A percentile compares a stretch with the other conserved stretches of the same genome.
Evolutionary conservation across 2,329 filamentous ascomycete genomes (phyloP).

Genomic region (Scedosporium boydii): DNA sequence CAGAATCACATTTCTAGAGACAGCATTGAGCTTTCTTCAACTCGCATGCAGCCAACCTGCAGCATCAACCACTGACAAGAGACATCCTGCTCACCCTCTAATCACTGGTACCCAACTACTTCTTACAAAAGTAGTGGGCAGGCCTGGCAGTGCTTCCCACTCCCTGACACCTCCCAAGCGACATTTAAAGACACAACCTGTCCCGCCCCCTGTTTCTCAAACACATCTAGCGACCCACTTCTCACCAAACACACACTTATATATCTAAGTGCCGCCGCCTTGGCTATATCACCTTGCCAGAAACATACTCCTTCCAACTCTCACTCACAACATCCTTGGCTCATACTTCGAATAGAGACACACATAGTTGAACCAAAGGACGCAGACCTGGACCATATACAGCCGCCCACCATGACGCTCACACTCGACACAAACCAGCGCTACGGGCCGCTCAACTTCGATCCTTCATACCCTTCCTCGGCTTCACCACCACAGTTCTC

Average conservation of each 20-base stretch:
- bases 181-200: slow-evolving; percentile 4
- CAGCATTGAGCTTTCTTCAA: not conserved
- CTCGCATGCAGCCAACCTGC: not conserved
- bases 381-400: slow-evolving; percentile 4
- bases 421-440: slow-evolving; percentile 83
- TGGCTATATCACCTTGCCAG: not conserved
- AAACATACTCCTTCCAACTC: not conserved
- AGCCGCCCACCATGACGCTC: slow-evolving; percentile 70
- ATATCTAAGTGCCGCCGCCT: slow-evolving; percentile 1
- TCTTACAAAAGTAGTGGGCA: not conserved
- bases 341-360: slow-evolving; percentile 6
- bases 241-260: slow-evolving; percentile 2
- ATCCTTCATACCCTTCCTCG: slow-evolving; percentile 52
- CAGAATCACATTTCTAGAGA: not conserved
- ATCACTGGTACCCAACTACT: not conserved
- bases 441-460: slow-evolving; percentile 71
- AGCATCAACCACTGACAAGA: not conserved
- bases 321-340: slow-evolving; percentile 9
- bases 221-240: not conserved
- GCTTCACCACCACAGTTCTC: slow-evolving; percentile 64
- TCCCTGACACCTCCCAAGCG: not conserved
- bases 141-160: not conserved
- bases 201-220: slow-evolving; percentile 4
- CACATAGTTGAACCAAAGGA: not conserved
- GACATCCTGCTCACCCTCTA: not conserved